Base-by-base conservation (phyloP, 2,329 filamentous ascomycete genomes). In the Cladosporium sp. region DNA sequence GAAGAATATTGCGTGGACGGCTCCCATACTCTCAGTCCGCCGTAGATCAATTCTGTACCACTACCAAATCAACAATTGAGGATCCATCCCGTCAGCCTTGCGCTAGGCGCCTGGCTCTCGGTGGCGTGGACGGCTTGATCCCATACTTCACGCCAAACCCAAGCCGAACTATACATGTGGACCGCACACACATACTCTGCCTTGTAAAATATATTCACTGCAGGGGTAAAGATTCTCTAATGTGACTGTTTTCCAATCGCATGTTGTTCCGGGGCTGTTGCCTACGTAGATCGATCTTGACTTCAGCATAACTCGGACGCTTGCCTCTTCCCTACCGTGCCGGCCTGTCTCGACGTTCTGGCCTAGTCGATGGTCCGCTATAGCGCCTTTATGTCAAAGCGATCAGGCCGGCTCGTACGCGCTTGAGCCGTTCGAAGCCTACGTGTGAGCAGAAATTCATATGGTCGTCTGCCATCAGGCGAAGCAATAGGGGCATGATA, bases 41-140 rank as follows among this genome's bases (percentile, higher is more conserved):
- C n/a, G 39, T 23, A 26, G 36, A 32, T 54, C 48, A 11, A 46
- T 16, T 43, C 4, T 32, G 34, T 56, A 26, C 34, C 26, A 28
- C 49, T 26, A 32, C 18, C 60, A 46, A 63, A 63, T 63, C 60
- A 63, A 11, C 32, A 21, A 10, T 28, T 30, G 8, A 63, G 21
- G 23, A 43, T 56, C 49, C 48, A 13, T 56, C 32, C 48, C 60
- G 34, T 46, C 49, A 46, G 30, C 60, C 26, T 30, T 30, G 16
- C 21, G 21, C 46, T 48, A 53, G 46, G 59, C 48, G 59, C 25
- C 48, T 34, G 49, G 48, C 21, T 11, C 49, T 56, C 23, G 16
- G 30, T 28, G 34, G 39, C 39, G 39, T n/a, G 13, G 39, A n/a
- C 10, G n/a, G 60, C 49, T 63, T 46, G 34, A 23, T 18, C 48